Evolutionary conservation across 1,284 basidiomycete species (phyloP).

Genomic region (Tylopilus sp.): DNA sequence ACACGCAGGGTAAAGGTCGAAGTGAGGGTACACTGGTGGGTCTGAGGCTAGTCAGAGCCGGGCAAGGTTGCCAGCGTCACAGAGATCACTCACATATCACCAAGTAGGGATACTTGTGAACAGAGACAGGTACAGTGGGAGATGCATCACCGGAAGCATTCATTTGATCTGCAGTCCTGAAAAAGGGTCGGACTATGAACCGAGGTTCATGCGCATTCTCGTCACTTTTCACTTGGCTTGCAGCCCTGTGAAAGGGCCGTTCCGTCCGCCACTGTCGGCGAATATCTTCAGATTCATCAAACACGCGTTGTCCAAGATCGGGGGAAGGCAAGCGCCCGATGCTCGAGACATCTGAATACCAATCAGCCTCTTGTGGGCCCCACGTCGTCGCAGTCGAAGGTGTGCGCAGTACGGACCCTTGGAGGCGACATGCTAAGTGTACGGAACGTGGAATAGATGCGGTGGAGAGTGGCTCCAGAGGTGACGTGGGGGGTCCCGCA

Average conservation of each 20-base stretch:
- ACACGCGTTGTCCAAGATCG: slow-evolving; percentile 46
- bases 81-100: slow-evolving; percentile 46
- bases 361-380: slow-evolving; percentile 40
- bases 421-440: slow-evolving; percentile 64
- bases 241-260: too few relatives aligned
- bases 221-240: too few relatives aligned
- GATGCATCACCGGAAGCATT: slow-evolving; percentile 42
- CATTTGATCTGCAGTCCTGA: too few relatives aligned
- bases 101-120: slow-evolving; percentile 43
- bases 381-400: slow-evolving; percentile 53
- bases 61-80: neutral
- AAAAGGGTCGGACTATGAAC: too few relatives aligned
- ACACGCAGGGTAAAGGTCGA: slow-evolving; percentile 56
- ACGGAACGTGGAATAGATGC: slow-evolving; percentile 59
- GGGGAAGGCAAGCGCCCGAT: slow-evolving; percentile 40
- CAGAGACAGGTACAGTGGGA: too few relatives aligned
- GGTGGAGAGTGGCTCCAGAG: slow-evolving; percentile 49
- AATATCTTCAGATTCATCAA: too few relatives aligned
- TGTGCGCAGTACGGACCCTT: slow-evolving; percentile 70
- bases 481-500: slow-evolving; percentile 64
- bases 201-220: too few relatives aligned
- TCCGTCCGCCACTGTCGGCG: too few relatives aligned
- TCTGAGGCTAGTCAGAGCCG: slow-evolving; percentile 42
- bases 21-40: slow-evolving; percentile 55
- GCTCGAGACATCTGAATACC: slow-evolving; percentile 24